Conservation (phyloP, 257 asterid genomes). For the Fraxinus quadrangulata region DNA sequence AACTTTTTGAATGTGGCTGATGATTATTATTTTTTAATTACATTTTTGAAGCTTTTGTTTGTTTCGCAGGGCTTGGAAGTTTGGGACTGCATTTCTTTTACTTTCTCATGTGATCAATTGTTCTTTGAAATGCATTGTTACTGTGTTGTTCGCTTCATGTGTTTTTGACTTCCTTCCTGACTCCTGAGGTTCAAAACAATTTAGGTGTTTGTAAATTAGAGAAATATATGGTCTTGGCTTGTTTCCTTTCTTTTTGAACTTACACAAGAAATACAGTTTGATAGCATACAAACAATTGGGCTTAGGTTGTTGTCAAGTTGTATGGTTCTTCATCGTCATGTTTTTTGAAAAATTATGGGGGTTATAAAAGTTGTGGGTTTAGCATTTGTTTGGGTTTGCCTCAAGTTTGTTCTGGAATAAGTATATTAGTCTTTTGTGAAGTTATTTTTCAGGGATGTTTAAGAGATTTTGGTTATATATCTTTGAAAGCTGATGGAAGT, state of each 20-base stretch:
- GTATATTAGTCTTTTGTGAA: background rate
- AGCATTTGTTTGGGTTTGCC: background rate
- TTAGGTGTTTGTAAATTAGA: background rate
- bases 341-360: background rate
- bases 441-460: slow-evolving; percentile 12
- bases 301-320: background rate
- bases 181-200: background rate
- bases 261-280: background rate
- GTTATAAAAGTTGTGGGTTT: background rate
- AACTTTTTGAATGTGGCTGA: background rate
- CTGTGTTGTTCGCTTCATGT: too few species aligned
- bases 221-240: background rate
- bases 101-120: too few species aligned
- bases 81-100: too few species aligned
- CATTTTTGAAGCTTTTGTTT: too few species aligned
- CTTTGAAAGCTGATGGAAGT: slow-evolving; percentile 53
- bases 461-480: slow-evolving; percentile 20
- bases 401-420: too few species aligned
- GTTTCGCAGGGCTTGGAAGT: too few species aligned
- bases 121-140: too few species aligned
- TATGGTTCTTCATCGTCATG: background rate
- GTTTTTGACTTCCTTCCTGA: background rate
- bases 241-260: background rate
- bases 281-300: background rate
- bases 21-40: too few species aligned